Conservation (phyloP, 148 eudicot species). For the Diospyros lotus region DNA sequence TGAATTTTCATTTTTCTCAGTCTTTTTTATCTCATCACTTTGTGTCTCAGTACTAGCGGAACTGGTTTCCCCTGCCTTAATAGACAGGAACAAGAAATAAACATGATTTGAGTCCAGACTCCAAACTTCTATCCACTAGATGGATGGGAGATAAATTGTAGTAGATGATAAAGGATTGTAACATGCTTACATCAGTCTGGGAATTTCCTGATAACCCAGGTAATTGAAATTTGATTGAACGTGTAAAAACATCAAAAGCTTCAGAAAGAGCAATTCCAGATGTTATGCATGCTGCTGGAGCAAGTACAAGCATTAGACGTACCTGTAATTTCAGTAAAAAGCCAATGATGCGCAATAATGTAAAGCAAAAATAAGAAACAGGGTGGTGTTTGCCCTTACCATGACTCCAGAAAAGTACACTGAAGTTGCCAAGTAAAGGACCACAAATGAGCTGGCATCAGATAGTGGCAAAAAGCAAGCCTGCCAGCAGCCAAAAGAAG, state of each 20-base stretch:
- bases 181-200: slow-evolving; percentile 43
- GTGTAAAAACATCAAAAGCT: slow-evolving; percentile 80
- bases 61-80: slow-evolving; percentile 67
- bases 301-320: slow-evolving; percentile 97
- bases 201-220: slow-evolving; percentile 34
- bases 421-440: slow-evolving; percentile 87
- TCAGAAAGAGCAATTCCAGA: slow-evolving; percentile 98
- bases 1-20: slow-evolving; percentile 56
- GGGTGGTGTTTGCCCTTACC: slow-evolving; percentile 39
- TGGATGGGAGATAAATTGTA: neutral
- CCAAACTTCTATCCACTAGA: neutral
- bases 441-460: slow-evolving; percentile 92
- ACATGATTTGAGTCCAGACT: slow-evolving; percentile 15
- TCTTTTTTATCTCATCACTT: slow-evolving; percentile 44
- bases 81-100: slow-evolving; percentile 15
- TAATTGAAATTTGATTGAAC: slow-evolving; percentile 75
- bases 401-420: slow-evolving; percentile 98
- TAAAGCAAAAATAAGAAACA: neutral
- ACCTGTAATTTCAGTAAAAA: slow-evolving; percentile 43
- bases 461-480: slow-evolving; percentile 92
- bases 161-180: slow-evolving; percentile 3
- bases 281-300: slow-evolving; percentile 96
- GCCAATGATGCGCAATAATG: neutral
- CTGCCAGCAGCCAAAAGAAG: slow-evolving; percentile 35
- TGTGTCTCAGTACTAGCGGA: slow-evolving; percentile 35